Evolutionary conservation across 495 filamentous ascomycete species (phyloP).

Genomic region (Diplogelasinospora grovesii): DNA sequence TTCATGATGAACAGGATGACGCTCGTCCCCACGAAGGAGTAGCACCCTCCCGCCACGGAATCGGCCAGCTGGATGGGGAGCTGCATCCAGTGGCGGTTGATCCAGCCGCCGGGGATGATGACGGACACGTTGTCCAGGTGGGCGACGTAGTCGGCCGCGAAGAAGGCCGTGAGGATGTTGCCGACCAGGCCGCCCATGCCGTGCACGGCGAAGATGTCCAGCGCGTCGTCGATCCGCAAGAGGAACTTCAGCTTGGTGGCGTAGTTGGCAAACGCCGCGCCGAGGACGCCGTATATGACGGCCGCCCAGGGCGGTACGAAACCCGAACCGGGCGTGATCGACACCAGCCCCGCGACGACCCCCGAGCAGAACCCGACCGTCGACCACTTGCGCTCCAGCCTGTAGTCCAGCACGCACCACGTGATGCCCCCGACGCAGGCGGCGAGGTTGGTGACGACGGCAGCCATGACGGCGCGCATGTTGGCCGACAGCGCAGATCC

Average conservation of each 20-base stretch:
- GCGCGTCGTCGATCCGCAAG: conserved; percentile 76
- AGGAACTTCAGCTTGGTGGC: conserved; percentile 95
- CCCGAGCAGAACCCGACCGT: conserved; percentile 96
- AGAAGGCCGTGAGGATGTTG: conserved; percentile 84
- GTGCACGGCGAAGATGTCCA: conserved; percentile 94
- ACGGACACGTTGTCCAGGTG: conserved; percentile 68
- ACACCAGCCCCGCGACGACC: conserved; percentile 84
- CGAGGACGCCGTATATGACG: conserved; percentile 82
- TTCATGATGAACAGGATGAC: conserved; percentile 86
- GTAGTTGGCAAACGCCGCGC: conserved; percentile 83
- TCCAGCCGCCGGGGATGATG: conserved; percentile 82
- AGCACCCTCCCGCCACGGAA: conserved; percentile 72
- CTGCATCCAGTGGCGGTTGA: conserved; percentile 87
- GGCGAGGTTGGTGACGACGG: conserved; percentile 60
- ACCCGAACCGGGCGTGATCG: conserved; percentile 84
- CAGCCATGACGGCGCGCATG: conserved; percentile 73
- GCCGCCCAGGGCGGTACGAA: conserved; percentile 90
- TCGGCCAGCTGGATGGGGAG: conserved; percentile 85
- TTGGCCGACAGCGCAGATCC: conserved; percentile 83
- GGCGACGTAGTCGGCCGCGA: conserved; percentile 88
- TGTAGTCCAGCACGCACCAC: conserved; percentile 90
- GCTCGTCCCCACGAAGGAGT: conserved; percentile 81
- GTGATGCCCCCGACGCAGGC: conserved; percentile 85
- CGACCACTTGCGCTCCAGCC: conserved; percentile 92
- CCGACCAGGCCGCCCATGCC: conserved; percentile 82